Conservation (phyloP, 495 filamentous ascomycete genomes). For the Parathielavia hyrcaniae region DNA sequence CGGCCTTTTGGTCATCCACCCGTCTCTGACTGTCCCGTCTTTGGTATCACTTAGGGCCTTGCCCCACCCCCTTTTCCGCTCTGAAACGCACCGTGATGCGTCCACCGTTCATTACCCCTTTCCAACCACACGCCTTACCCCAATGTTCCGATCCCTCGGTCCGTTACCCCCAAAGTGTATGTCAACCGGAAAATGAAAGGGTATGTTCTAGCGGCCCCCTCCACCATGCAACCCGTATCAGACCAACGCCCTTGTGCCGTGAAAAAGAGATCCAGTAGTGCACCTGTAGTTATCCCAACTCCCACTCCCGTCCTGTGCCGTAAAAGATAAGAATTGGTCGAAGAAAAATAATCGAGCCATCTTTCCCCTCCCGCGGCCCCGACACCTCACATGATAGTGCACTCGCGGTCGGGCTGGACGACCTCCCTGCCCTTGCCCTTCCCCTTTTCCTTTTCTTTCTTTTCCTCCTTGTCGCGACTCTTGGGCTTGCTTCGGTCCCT, state of each 20-base stretch:
- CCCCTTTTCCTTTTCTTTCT: conserved; percentile 32
- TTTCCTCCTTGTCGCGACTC: conserved; percentile 33
- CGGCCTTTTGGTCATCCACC: not conserved
- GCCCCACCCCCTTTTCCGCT: not conserved
- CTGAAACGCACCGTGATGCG: not conserved
- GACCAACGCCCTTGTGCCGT: too few species aligned
- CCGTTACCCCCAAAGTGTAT: too few species aligned
- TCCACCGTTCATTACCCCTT: not conserved
- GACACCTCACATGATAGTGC: conserved; percentile 41
- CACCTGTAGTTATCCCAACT: too few species aligned
- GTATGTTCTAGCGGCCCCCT: too few species aligned
- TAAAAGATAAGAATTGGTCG: not conserved
- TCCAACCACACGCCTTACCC: not conserved
- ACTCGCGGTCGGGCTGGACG: conserved; percentile 62
- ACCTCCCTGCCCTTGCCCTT: conserved; percentile 31
- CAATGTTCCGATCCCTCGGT: too few species aligned
- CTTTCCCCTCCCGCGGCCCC: not conserved
- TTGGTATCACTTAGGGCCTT: conserved; percentile 1
- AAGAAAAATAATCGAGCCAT: too few species aligned
- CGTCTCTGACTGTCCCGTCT: not conserved
- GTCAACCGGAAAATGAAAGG: too few species aligned
- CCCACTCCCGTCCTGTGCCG: not conserved
- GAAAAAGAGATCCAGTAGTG: too few species aligned
- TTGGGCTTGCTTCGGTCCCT: conserved; percentile 45
- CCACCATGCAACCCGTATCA: too few species aligned